Evolutionary conservation across 306 rosid genomes (phyloP), one percentile per base, ranked within the genome.

Genomic region (Fagus crenata): DNA sequence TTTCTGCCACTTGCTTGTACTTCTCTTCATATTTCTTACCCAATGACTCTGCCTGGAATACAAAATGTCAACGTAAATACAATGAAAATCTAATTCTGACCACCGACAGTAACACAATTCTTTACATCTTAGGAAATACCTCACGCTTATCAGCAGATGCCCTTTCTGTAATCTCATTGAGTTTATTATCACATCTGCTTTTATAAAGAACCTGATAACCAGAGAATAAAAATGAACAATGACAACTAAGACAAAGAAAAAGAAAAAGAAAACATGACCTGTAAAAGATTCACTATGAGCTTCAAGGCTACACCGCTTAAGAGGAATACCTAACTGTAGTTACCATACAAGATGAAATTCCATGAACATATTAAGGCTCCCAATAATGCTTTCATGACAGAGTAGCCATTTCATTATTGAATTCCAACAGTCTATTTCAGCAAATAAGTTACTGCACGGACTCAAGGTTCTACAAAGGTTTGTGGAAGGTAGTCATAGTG

Each of bases 91-190:
- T 11, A 53, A 72, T 41, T 78, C 63, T 77, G 75, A 71, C 77
- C 59, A 75, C 41, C 67, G 2, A 17, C 53, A 72, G 71, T 70
- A 54, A 40, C 71, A 77, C 49, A 69, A 41, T 67, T 81, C 72
- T 55, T 71, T 32, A 64, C 46, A 41, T 70, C 68, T 58, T 51
- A 61, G 75, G 71, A 75, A 41, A 81, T 91, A 90, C 98, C 95
- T 94, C 98, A 61, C 86, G 89, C 91, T 92, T 94, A 80, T 94
- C 97, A 39, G 96, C 93, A 80, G 92, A 84, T 73, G 97, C 96
- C 88, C 97, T 94, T 85, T 90, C 97, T 53, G 96, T 94, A 71
- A 94, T 94, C 86, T 94, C 98, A 78, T 94, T 94, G 64, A 94
- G 80, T 78, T 91, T 86, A 81, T 94, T 94, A 76, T 92, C 97